Percentiles rank a stretch among this genome's conserved stretches.
Conservation (phyloP, 495 filamentous ascomycete genomes). For the Xylaria cubensis region DNA sequence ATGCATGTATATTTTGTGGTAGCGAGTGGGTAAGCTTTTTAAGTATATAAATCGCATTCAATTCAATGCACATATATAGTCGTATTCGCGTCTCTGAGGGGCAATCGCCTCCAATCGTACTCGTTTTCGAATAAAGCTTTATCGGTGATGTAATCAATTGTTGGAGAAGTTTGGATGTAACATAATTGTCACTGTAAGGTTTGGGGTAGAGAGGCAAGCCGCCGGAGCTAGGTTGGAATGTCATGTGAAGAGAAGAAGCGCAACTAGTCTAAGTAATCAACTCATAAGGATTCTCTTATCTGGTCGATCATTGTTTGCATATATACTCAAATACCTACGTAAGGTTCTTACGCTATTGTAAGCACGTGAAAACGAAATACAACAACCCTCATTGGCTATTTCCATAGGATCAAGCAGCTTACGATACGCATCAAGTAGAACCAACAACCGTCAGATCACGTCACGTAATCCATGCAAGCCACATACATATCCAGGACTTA, state of each 20-base stretch:
- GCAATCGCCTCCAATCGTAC: background rate
- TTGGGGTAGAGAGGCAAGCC: background rate
- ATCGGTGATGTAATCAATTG: background rate
- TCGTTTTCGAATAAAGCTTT: constrained; percentile 13
- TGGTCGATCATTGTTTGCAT: background rate
- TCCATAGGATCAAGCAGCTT: background rate
- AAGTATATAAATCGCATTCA: constrained; percentile 20
- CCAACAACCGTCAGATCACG: background rate
- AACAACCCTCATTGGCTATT: background rate
- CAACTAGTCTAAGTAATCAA: background rate
- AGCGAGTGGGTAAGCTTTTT: background rate
- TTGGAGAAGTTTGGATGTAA: constrained; percentile 4
- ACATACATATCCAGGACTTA: background rate
- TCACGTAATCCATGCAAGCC: constrained; percentile 10
- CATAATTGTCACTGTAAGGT: background rate
- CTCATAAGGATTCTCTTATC: background rate
- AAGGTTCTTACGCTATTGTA: background rate
- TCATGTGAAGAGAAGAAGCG: background rate
- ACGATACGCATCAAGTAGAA: background rate
- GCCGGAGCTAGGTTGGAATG: no score
- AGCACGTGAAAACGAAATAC: background rate
- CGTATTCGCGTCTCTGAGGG: constrained; percentile 10
- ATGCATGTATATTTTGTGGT: constrained; percentile 21
- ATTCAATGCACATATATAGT: background rate
- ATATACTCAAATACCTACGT: background rate